Base-by-base conservation (phyloP, 257 asterid genomes). In the Paulownia fortunei region DNA sequence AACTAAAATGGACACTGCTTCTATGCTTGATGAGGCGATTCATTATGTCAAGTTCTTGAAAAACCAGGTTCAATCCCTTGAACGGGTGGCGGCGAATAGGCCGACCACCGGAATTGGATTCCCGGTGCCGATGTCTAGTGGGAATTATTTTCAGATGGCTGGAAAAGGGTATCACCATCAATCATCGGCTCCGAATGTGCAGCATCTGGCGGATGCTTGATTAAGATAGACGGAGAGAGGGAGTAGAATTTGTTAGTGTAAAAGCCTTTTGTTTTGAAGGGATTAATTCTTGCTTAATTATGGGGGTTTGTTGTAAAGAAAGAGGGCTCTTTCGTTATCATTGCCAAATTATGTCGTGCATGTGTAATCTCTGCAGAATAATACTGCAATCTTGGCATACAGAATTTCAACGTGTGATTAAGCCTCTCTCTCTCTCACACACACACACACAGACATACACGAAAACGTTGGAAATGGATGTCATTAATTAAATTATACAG, bases 1-100 rank as follows among this genome's bases (percentile, higher is more conserved):
- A 16, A 94, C 98, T 0, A 94, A 94, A 54, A 94, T 94, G 98
- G 98, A 94, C 66, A 94, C 98, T 41, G 98, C 98, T 16, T 94
- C 98, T 3, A 94, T 94, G 98, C 75, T 94, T 0, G 98, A 94
- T 9, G 98, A 94, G 86, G 98, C 98, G 12, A 91, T 94, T 44
- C 98, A 90, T 72, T 94, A 94, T 44, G 97, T 94, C 2, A 94
- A 94, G 59, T 94, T 94, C 65, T 70, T 94, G 88, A 94, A 94
- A 75, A 89, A 85, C 5, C 98, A 94, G 80, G 94, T 94, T 24
- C 97, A 91, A 73, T 88, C 94, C 13, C 85, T 94, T 0, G 97
- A 94, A 55, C 36, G 91, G 72, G 98, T 84, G 44, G 92, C 91
- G 12, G 93, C 88, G 4, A 84, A 26, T 34, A 66, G 93, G 71